phyloP scores from a whole-genome alignment of 257 asterid species.

The Avicennia marina region DNA sequence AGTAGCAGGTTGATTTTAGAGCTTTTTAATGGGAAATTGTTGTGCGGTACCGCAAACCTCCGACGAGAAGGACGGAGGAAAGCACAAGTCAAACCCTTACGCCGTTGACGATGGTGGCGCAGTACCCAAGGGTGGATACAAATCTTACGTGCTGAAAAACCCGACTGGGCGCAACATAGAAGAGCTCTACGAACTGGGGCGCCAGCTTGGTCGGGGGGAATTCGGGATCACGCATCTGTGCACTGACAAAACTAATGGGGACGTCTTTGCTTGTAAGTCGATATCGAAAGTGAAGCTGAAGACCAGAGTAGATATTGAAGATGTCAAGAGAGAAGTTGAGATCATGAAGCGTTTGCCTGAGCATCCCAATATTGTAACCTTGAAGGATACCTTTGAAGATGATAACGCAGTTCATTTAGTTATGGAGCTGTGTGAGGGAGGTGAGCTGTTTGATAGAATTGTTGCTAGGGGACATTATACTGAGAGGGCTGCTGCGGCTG shows the following conservation, averaged over 20 bases:
- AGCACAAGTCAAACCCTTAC: slow-evolving; percentile 25
- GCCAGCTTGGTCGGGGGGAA: slow-evolving; percentile 31
- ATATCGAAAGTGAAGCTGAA: slow-evolving; percentile 29
- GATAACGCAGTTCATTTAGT: slow-evolving; percentile 27
- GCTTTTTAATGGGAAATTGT: slow-evolving; percentile 53
- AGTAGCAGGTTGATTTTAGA: no score
- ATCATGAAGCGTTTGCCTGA: slow-evolving; percentile 31
- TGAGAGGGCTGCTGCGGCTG: slow-evolving; percentile 32
- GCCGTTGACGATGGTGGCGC: slow-evolving; percentile 12
- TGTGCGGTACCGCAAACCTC: slow-evolving; percentile 47
- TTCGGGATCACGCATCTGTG: slow-evolving; percentile 32
- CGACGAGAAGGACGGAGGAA: slow-evolving; percentile 31
- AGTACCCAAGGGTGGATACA: slow-evolving; percentile 11
- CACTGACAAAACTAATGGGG: slow-evolving; percentile 20
- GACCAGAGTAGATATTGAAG: slow-evolving; percentile 34
- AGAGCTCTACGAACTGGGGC: slow-evolving; percentile 26
- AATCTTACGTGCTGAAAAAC: slow-evolving; percentile 19
- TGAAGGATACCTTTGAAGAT: slow-evolving; percentile 33
- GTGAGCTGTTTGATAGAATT: slow-evolving; percentile 33
- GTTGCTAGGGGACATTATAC: slow-evolving; percentile 32
- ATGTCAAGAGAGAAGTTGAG: slow-evolving; percentile 31
- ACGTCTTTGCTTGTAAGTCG: slow-evolving; percentile 29
- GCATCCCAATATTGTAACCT: slow-evolving; percentile 31
- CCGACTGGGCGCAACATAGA: slow-evolving; percentile 25
- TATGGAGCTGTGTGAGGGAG: slow-evolving; percentile 37